Percentiles rank a stretch among this genome's conserved stretches.
Evolutionary conservation across 148 eudicot genomes (phyloP).

Genomic region (Camellia japonica): DNA sequence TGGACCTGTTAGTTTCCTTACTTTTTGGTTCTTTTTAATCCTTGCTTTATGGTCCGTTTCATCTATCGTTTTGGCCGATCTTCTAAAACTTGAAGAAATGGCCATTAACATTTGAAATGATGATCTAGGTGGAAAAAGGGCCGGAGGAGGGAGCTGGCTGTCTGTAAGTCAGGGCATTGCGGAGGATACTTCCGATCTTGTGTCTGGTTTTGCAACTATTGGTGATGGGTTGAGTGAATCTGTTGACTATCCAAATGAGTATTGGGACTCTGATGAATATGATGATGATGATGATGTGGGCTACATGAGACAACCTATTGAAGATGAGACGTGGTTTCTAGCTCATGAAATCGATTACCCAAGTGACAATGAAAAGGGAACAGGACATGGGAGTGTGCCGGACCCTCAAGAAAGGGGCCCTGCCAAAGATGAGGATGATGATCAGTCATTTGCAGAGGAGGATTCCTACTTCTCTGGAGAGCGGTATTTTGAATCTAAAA

Average conservation of each 20-base stretch:
- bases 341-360: slow-evolving; percentile 99
- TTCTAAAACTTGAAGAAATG: not conserved
- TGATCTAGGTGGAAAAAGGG: slow-evolving; percentile 69
- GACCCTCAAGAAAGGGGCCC: slow-evolving; percentile 72
- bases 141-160: slow-evolving; percentile 89
- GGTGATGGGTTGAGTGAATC: slow-evolving; percentile 99
- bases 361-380: slow-evolving; percentile 95
- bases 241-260: slow-evolving; percentile 86
- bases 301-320: slow-evolving; percentile 98
- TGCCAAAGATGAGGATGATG: slow-evolving; percentile 81
- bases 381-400: slow-evolving; percentile 68
- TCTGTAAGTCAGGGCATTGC: slow-evolving; percentile 94
- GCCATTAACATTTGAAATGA: not conserved
- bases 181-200: slow-evolving; percentile 90
- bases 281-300: slow-evolving; percentile 99
- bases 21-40: not conserved
- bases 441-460: slow-evolving; percentile 93
- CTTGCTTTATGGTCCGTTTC: not conserved
- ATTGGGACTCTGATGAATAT: slow-evolving; percentile 99
- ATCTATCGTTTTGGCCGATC: not conserved
- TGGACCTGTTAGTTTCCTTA: not conserved
- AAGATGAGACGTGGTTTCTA: slow-evolving; percentile 97
- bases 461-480: slow-evolving; percentile 95
- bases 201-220: slow-evolving; percentile 94
- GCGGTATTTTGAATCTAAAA: slow-evolving; percentile 63